Evolutionary conservation across 208 protist genomes (phyloP).

Genomic region (Wallacemonas sp.): DNA sequence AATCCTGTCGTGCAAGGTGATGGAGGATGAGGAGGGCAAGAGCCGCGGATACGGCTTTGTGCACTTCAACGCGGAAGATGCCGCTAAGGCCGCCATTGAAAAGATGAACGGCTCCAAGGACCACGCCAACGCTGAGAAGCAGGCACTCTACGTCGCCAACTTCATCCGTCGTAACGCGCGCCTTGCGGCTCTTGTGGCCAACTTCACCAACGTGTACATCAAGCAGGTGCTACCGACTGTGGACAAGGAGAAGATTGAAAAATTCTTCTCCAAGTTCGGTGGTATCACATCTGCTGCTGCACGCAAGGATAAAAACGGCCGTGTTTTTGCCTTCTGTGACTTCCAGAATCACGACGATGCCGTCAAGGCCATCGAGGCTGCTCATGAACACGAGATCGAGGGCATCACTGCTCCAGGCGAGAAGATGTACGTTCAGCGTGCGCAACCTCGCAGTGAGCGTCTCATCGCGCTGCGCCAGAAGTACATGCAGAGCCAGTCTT

Average conservation of each 20-base stretch:
- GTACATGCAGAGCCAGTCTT: conserved; percentile 90
- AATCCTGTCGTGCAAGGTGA: conserved; percentile 99
- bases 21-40: conserved; percentile 88
- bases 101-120: conserved; percentile 97
- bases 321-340: conserved; percentile 98
- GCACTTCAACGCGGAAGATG: conserved; percentile 97
- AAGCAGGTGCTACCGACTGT: conserved; percentile 96
- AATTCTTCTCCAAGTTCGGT: conserved; percentile 95
- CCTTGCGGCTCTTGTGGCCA: conserved; percentile 84
- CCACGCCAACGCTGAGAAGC: conserved; percentile 90
- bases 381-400: conserved; percentile 86
- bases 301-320: conserved; percentile 90
- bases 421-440: conserved; percentile 88
- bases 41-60: conserved; percentile 98
- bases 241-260: conserved; percentile 90
- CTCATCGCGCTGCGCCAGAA: conserved; percentile 88
- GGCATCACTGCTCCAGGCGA: conserved; percentile 80
- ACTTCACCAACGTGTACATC: conserved; percentile 99
- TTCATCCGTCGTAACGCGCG: conserved; percentile 96
- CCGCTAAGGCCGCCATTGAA: conserved; percentile 94
- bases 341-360: conserved; percentile 96
- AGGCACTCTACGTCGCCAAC: conserved; percentile 93
- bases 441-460: conserved; percentile 85
- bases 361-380: conserved; percentile 91
- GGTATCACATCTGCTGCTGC: conserved; percentile 92